These are phyloP conservation scores for Citropsis articulata DNA, from an alignment of 345 rosid species.

Conservation along the genomic window DNA sequence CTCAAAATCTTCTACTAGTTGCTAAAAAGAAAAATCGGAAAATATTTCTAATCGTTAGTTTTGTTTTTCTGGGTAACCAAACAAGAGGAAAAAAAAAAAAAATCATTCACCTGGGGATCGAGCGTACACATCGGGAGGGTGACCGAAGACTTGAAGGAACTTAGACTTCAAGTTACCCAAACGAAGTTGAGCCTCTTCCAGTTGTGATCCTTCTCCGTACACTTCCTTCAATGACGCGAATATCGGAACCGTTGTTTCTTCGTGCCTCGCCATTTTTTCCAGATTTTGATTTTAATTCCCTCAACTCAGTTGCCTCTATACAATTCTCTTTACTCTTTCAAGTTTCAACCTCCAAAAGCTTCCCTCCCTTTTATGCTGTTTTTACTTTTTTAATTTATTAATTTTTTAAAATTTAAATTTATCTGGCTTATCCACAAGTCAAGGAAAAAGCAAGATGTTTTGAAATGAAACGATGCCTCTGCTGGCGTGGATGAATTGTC, in stretches of 20 bases:
- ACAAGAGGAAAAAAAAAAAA: not conserved
- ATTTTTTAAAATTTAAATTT: too few relatives aligned
- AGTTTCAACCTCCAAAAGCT: too few relatives aligned
- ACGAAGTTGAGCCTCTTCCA: constrained; percentile 73
- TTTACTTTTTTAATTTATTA: too few relatives aligned
- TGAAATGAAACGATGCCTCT: not conserved
- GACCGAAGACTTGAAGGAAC: constrained; percentile 60
- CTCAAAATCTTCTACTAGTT: not conserved
- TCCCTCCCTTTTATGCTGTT: not conserved
- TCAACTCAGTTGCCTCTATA: not conserved
- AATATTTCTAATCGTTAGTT: not conserved
- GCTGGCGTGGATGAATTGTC: not conserved
- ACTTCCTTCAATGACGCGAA: constrained; percentile 61
- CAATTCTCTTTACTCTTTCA: not conserved
- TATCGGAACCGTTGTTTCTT: constrained; percentile 61
- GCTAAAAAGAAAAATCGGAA: not conserved
- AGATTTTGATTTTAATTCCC: not conserved
- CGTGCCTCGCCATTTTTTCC: constrained; percentile 61
- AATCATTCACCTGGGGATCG: constrained; percentile 73
- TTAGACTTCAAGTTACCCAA: constrained; percentile 61
- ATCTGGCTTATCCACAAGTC: not conserved
- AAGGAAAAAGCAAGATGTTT: too few relatives aligned
- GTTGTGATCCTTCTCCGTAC: constrained; percentile 71
- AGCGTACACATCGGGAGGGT: constrained; percentile 66
- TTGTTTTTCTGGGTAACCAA: constrained; percentile 13